phyloP scores from a whole-genome alignment of 495 filamentous ascomycete species.

The Trichocladium uniseriatum region DNA sequence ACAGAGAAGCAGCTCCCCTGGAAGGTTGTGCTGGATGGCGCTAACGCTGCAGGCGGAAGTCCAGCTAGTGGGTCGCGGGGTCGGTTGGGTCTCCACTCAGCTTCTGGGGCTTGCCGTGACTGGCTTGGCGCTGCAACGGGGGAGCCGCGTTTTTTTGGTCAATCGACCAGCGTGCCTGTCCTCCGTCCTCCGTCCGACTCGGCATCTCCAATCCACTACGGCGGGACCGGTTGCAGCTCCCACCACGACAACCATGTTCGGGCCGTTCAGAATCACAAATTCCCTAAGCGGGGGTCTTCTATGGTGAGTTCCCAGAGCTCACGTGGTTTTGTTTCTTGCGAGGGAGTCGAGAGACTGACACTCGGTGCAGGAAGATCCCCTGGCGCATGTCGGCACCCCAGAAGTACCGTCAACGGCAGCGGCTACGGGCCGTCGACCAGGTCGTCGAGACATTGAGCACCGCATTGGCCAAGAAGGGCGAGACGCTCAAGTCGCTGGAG shows the following conservation, averaged over 20 bases:
- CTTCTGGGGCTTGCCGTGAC: not conserved
- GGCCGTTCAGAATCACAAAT: slow-evolving; percentile 69
- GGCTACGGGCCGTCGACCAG: slow-evolving; percentile 74
- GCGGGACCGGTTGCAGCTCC: slow-evolving; percentile 9
- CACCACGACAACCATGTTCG: slow-evolving; percentile 51
- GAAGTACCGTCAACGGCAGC: slow-evolving; percentile 80
- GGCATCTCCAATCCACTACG: slow-evolving; percentile 1
- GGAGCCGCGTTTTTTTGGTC: slow-evolving; percentile 20
- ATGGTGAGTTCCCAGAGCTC: slow-evolving; percentile 47
- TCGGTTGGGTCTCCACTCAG: not conserved
- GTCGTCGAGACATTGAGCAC: slow-evolving; percentile 68
- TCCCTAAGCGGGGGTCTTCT: slow-evolving; percentile 72
- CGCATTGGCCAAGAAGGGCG: slow-evolving; percentile 62
- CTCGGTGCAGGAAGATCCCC: slow-evolving; percentile 75
- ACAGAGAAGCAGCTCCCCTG: not conserved
- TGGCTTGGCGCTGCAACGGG: slow-evolving; percentile 4
- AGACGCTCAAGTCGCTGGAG: slow-evolving; percentile 62
- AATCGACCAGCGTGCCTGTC: not conserved
- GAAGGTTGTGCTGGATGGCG: slow-evolving; percentile 1
- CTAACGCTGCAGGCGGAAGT: slow-evolving; percentile 8
- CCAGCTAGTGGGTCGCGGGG: slow-evolving; percentile 17
- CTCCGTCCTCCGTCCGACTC: no score
- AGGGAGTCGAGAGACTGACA: slow-evolving; percentile 6
- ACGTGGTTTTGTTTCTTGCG: not conserved
- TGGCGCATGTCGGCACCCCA: slow-evolving; percentile 89